Conservation (phyloP, 2,329 filamentous ascomycete species). For the Fusarium piperis region DNA sequence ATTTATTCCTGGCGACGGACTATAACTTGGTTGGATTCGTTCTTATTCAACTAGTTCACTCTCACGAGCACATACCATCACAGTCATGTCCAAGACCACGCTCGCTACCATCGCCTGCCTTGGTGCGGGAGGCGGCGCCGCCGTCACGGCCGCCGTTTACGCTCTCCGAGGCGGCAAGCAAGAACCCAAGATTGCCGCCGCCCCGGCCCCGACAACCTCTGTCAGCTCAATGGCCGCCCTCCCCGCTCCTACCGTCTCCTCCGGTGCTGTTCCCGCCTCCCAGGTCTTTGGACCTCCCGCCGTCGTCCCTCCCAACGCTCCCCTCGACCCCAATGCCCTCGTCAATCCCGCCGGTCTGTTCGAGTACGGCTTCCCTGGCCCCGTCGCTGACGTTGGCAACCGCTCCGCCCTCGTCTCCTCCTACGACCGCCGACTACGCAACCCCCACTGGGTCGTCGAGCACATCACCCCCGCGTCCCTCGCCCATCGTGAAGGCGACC, state of each 20-base stretch:
- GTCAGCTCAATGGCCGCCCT: conserved; percentile 44
- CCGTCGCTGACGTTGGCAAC: conserved; percentile 81
- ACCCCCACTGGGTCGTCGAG: conserved; percentile 94
- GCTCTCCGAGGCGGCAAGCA: conserved; percentile 64
- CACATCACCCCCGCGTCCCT: conserved; percentile 94
- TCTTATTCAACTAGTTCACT: neutral
- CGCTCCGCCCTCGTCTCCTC: conserved; percentile 83
- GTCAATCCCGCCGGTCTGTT: conserved; percentile 82
- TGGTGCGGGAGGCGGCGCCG: conserved; percentile 80
- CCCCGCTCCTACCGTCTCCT: conserved; percentile 41
- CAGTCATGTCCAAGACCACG: conserved; percentile 80
- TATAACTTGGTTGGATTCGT: neutral
- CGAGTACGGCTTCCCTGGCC: conserved; percentile 92
- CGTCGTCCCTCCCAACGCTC: conserved; percentile 42
- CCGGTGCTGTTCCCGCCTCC: conserved; percentile 64
- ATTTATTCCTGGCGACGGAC: neutral
- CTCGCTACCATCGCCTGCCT: conserved; percentile 79
- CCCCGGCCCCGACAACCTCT: conserved; percentile 44
- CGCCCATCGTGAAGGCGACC: conserved; percentile 77
- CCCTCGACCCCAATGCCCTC: conserved; percentile 53
- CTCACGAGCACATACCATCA: neutral
- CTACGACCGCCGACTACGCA: conserved; percentile 89
- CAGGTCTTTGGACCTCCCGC: conserved; percentile 58
- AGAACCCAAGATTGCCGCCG: conserved; percentile 44
- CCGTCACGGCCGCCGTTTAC: conserved; percentile 75